Evolutionary conservation across 2,329 filamentous ascomycete genomes (phyloP).

Genomic region (Trichoderma atrobrunneum): DNA sequence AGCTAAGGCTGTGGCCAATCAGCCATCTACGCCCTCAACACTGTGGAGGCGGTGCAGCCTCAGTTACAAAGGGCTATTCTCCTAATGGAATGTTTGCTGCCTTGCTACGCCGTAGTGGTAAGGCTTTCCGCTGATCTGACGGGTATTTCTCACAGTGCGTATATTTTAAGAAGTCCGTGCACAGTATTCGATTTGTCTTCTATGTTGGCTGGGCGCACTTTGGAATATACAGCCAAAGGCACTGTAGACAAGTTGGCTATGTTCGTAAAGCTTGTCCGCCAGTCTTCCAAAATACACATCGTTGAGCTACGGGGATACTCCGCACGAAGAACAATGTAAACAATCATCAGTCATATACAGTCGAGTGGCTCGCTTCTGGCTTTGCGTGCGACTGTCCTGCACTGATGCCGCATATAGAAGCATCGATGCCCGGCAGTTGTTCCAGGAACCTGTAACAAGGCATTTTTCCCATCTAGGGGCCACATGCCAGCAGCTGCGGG

Average conservation of each 20-base stretch:
- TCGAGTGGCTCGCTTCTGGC: background rate
- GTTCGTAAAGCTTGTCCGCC: background rate
- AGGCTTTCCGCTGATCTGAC: slow-evolving; percentile 12
- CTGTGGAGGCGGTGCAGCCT: slow-evolving; percentile 19
- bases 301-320: background rate
- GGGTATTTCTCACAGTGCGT: background rate
- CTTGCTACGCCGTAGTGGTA: slow-evolving; percentile 4
- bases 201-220: background rate
- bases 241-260: background rate
- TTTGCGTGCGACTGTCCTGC: background rate
- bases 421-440: slow-evolving; percentile 9
- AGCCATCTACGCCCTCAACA: background rate
- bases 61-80: background rate
- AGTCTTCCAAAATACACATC: background rate
- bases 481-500: slow-evolving; percentile 3
- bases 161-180: background rate
- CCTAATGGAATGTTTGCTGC: background rate
- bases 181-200: background rate
- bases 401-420: slow-evolving; percentile 16
- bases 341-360: background rate
- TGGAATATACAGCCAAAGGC: background rate
- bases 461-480: background rate
- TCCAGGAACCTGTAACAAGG: slow-evolving; percentile 4
- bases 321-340: background rate
- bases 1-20: background rate